phyloP scores from a whole-genome alignment of 1,284 basidiomycete genomes.

The Tetrapyrgos nigripes region DNA sequence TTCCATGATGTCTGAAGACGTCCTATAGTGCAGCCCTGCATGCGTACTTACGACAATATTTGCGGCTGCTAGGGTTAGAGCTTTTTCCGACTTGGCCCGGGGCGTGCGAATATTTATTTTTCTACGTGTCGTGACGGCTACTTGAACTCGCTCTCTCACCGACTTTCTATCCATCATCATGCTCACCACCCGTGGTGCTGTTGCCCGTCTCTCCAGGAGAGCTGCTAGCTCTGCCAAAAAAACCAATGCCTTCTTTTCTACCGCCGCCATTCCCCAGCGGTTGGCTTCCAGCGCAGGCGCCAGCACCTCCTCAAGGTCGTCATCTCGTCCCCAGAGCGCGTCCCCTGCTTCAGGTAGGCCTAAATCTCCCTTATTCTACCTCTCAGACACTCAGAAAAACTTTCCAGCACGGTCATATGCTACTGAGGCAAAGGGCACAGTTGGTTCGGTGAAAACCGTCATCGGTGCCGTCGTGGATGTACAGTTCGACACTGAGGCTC shows the following conservation, averaged over 20 bases:
- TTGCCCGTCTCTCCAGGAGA: slow-evolving; percentile 82
- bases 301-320: slow-evolving; percentile 40
- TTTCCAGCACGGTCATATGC: slow-evolving; percentile 85
- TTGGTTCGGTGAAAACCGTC: slow-evolving; percentile 91
- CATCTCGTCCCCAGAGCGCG: slow-evolving; percentile 50
- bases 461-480: slow-evolving; percentile 99
- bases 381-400: slow-evolving; percentile 22
- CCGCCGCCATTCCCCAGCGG: slow-evolving; percentile 59
- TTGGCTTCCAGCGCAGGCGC: slow-evolving; percentile 21
- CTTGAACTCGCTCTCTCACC: slow-evolving; percentile 34
- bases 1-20: too few relatives aligned
- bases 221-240: slow-evolving; percentile 76
- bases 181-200: slow-evolving; percentile 82
- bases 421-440: slow-evolving; percentile 78
- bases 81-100: too few relatives aligned
- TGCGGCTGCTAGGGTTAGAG: too few relatives aligned
- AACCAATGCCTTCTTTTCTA: slow-evolving; percentile 80
- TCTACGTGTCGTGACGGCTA: background rate
- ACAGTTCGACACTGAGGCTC: slow-evolving; percentile 89
- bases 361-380: slow-evolving; percentile 24
- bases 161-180: slow-evolving; percentile 48
- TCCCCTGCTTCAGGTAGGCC: slow-evolving; percentile 51
- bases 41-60: too few relatives aligned
- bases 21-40: too few relatives aligned
- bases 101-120: too few relatives aligned